A percentile compares a stretch with the other conserved stretches of the same genome.
phyloP scores from a whole-genome alignment of 352 stramenopile genomes.

The Pythium oligandrum region DNA sequence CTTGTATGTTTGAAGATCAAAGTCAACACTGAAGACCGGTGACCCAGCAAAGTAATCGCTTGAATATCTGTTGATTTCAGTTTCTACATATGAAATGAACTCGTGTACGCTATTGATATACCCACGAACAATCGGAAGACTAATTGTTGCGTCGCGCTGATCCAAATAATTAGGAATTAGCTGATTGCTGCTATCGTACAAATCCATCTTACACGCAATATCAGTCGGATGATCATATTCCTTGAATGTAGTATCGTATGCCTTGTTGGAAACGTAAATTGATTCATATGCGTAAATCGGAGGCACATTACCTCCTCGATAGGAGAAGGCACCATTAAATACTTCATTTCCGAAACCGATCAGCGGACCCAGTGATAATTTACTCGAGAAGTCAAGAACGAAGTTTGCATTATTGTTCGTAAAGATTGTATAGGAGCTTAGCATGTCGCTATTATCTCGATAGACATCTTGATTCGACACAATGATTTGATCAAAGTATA shows the following conservation, averaged over 20 bases:
- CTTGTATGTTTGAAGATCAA: neutral
- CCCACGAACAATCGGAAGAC: neutral
- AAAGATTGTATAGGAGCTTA: conserved; percentile 3
- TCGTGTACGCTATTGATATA: conserved; percentile 1
- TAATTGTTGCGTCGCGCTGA: conserved; percentile 1
- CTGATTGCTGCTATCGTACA: neutral
- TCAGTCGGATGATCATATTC: conserved; percentile 3
- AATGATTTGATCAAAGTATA: conserved; percentile 3
- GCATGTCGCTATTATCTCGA: conserved; percentile 3
- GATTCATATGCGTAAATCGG: conserved; percentile 2
- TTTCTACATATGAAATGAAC: neutral
- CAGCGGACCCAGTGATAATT: neutral
- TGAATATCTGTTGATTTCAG: conserved; percentile 1
- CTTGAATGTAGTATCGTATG: conserved; percentile 2
- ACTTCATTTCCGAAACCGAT: neutral
- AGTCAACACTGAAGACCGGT: conserved; percentile 1
- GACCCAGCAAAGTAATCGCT: too few relatives aligned
- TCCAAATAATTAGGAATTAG: conserved; percentile 2
- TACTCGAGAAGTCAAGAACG: neutral
- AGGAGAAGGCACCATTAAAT: neutral
- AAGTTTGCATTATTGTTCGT: conserved; percentile 2
- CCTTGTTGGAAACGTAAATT: conserved; percentile 5
- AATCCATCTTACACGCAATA: conserved; percentile 3
- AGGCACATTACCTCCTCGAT: neutral
- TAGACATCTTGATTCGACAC: neutral